Base-by-base conservation (phyloP, 2,329 filamentous ascomycete species). In the Fusarium vanettenii region DNA sequence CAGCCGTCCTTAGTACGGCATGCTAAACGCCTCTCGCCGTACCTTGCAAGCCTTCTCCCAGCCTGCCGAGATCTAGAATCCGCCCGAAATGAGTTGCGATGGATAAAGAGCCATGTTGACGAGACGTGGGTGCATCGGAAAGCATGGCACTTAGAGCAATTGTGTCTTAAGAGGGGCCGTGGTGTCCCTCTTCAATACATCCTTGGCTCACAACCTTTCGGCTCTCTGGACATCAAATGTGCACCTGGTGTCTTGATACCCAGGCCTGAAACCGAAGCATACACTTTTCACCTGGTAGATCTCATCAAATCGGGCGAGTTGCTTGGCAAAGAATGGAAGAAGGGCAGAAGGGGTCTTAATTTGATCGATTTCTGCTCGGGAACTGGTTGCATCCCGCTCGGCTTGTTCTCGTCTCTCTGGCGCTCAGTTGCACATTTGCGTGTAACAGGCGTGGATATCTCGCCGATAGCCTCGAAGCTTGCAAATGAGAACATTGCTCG, bases 301-400 rank as follows among this genome's bases (percentile, higher is more conserved):
- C 72, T 87, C 22, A 81, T 91, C 70, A 81, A 80, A 61, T 74
- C 71, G 9, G 72, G 68, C 16, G 31, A 60, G 29, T 57, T 77
- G 6, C 50, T 73, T 45, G 63, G 66, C n/a, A 55, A 52, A 20
- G 41, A 45, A 8, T n/a, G 64, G 45, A 72, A 76, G 14, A 37
- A 55, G 20, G 25, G 37, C 5, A 41, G 66, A 9, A 45, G 66
- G 76, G 71, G 79, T 18, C 76, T 97, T 14, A 88, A 87, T 14
- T 86, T 98, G 45, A 82, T 98, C 10, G 97, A 99, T 82, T 86
- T 98, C 33, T 98, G 97, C 82, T 95, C 95, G 0, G 97, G 97
- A 11, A 94, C 94, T 6, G 97, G 97, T 6, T 98, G 96, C 83
- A 97, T 98, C 72, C 89, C 95, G 0, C 88, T 98, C 10, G 89